Conservation (phyloP, 768 basidiomycete species). For the Podaxis sp. region DNA sequence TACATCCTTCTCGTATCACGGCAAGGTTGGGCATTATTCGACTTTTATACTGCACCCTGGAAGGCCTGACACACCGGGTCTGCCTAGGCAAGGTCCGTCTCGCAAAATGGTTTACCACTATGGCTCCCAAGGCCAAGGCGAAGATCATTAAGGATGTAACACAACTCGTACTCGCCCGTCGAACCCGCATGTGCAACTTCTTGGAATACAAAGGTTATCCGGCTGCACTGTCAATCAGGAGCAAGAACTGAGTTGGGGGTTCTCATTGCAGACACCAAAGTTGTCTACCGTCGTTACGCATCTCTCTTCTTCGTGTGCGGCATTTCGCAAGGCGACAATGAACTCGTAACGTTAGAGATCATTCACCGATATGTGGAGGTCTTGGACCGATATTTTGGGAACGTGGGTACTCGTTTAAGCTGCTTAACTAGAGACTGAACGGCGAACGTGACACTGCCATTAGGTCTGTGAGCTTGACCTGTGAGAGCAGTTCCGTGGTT, state of each 20-base stretch:
- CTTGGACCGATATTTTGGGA: constrained; percentile 90
- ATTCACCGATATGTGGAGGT: constrained; percentile 96
- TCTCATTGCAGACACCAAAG: constrained; percentile 63
- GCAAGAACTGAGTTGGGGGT: not conserved
- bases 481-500: constrained; percentile 43
- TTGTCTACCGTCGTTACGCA: constrained; percentile 95
- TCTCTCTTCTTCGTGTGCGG: constrained; percentile 96
- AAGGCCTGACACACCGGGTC: not conserved
- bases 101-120: constrained; percentile 97
- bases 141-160: constrained; percentile 99
- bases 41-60: not conserved
- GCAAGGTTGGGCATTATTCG: constrained; percentile 60
- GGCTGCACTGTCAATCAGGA: not conserved
- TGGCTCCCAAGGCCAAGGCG: constrained; percentile 84
- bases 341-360: constrained; percentile 90
- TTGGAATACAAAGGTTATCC: constrained; percentile 93
- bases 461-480: constrained; percentile 94
- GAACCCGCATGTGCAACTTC: constrained; percentile 98
- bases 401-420: constrained; percentile 50
- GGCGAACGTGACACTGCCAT: constrained; percentile 45
- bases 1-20: constrained; percentile 97
- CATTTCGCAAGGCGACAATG: constrained; percentile 84
- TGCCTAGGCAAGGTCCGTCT: constrained; percentile 88
- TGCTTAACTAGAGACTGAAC: constrained; percentile 84
- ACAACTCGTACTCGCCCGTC: constrained; percentile 90